Evolutionary conservation across 306 rosid species (phyloP).

Genomic region (Castanospermum australe): DNA sequence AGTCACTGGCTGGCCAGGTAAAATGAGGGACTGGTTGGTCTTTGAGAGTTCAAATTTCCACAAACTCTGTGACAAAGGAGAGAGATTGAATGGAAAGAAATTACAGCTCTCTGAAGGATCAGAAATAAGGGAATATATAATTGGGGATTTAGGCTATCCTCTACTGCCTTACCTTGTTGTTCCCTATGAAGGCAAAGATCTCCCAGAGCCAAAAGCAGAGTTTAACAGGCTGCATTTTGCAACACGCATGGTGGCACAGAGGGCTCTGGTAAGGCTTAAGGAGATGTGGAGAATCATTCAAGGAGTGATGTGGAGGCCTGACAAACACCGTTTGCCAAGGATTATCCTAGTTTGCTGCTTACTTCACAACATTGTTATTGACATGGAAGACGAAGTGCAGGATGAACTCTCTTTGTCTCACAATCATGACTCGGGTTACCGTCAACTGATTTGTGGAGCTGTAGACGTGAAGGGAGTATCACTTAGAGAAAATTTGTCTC

Average conservation of each 20-base stretch:
- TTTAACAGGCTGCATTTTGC: constrained; percentile 67
- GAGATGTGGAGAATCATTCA: constrained; percentile 87
- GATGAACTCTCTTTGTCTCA: constrained; percentile 53
- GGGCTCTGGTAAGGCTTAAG: constrained; percentile 75
- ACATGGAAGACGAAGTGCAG: constrained; percentile 59
- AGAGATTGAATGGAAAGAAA: constrained; percentile 64
- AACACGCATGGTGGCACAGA: constrained; percentile 67
- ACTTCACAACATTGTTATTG: constrained; percentile 87
- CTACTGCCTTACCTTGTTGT: constrained; percentile 72
- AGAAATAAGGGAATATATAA: constrained; percentile 69
- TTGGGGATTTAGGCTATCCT: constrained; percentile 88
- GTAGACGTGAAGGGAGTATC: constrained; percentile 58
- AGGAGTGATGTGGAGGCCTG: constrained; percentile 96
- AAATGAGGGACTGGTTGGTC: constrained; percentile 63
- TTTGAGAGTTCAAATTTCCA: constrained; percentile 68
- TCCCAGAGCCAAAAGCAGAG: constrained; percentile 45
- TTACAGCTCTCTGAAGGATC: constrained; percentile 48
- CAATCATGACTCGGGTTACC: constrained; percentile 70
- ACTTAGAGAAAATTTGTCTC: constrained; percentile 64
- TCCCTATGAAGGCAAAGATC: constrained; percentile 78
- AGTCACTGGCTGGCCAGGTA: constrained; percentile 88
- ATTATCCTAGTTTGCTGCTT: constrained; percentile 87
- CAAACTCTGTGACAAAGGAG: constrained; percentile 63
- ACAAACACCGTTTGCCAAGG: constrained; percentile 84
- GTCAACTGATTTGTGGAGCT: constrained; percentile 64